Evolutionary conservation across 2,329 filamentous ascomycete genomes (phyloP).

Genomic region (Monilinia laxa): DNA sequence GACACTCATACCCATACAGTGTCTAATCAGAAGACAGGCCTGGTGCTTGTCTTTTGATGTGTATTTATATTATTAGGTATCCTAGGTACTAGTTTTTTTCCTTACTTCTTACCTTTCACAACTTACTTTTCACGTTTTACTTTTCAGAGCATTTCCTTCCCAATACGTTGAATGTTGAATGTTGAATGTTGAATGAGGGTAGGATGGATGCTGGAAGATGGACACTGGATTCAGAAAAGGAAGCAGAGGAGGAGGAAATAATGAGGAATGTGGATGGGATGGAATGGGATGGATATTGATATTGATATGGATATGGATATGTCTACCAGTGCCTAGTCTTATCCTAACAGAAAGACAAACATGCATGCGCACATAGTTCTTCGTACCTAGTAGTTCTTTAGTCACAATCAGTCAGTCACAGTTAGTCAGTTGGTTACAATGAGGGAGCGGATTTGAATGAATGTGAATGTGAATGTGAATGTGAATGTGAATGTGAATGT

Average conservation of each 20-base stretch:
- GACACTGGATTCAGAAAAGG: no score
- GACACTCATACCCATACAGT: background rate
- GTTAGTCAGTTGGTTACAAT: no score
- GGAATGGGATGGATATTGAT: no score
- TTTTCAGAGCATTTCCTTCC: background rate
- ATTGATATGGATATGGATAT: no score
- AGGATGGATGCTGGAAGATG: background rate
- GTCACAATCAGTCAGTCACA: no score
- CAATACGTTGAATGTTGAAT: background rate
- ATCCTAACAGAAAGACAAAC: no score
- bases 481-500: no score
- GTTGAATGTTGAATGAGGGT: background rate
- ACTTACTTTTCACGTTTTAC: background rate
- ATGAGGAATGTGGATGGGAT: background rate
- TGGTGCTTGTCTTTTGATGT: background rate
- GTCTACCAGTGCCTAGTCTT: no score
- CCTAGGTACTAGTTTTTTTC: background rate
- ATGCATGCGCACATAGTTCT: background rate
- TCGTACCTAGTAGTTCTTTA: background rate
- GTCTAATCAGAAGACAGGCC: background rate
- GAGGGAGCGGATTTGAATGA: no score
- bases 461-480: no score
- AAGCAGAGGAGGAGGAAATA: background rate
- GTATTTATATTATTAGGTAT: slow-evolving; percentile 1
- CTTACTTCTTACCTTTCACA: no score